These are phyloP conservation scores for Cryptomeria japonica DNA, from an alignment of 75 land plant species.

Conservation along the genomic window DNA sequence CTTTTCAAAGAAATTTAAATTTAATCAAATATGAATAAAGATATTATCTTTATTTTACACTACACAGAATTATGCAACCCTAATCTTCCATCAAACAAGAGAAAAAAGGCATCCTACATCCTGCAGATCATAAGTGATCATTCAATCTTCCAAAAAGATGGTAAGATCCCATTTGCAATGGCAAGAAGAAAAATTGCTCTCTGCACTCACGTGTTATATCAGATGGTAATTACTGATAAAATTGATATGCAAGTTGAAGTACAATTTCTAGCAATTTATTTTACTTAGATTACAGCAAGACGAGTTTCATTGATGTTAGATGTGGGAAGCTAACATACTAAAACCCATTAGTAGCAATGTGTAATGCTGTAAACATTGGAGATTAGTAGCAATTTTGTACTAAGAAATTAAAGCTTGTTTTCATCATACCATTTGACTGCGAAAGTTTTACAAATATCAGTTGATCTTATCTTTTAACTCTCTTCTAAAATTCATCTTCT, in stretches of 20 bases:
- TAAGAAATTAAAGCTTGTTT: too few species aligned
- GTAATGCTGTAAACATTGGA: conserved; percentile 14
- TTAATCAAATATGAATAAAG: too few species aligned
- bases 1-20: too few species aligned
- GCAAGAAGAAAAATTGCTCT: not conserved
- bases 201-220: not conserved
- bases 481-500: too few species aligned
- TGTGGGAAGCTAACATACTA: not conserved
- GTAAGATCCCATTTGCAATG: not conserved
- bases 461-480: too few species aligned
- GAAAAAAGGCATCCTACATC: too few species aligned
- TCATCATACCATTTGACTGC: too few species aligned
- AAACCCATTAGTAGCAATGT: not conserved
- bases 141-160: not conserved
- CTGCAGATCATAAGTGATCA: not conserved
- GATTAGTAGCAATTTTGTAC: conserved; percentile 24
- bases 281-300: not conserved
- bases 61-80: too few species aligned
- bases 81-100: too few species aligned
- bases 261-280: not conserved
- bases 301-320: not conserved
- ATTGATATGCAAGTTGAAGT: too few species aligned
- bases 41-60: too few species aligned
- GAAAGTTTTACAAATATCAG: too few species aligned
- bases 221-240: not conserved